Conservation (phyloP, 176 grass and related monocot species). For the Eleusine coracana region DNA sequence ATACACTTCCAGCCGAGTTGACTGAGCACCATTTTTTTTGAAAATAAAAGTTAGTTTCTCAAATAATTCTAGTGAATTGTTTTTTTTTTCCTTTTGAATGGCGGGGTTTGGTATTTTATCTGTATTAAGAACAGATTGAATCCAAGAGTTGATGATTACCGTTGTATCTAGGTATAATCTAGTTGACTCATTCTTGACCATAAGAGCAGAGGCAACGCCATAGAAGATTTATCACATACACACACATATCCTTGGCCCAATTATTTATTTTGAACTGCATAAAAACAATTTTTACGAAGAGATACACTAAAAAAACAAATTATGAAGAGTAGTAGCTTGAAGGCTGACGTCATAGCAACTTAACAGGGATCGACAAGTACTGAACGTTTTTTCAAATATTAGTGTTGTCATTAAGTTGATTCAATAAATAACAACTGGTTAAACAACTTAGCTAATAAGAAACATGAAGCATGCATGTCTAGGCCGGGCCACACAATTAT, state of each 20-base stretch:
- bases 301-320: too few species aligned
- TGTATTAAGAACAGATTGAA: neutral
- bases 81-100: neutral
- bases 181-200: neutral
- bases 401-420: neutral
- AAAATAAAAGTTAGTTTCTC: too few species aligned
- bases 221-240: neutral
- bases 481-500: neutral
- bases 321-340: neutral
- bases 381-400: neutral
- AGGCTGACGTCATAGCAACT: neutral
- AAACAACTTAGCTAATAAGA: constrained; percentile 23
- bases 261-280: neutral
- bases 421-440: neutral
- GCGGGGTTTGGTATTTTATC: neutral
- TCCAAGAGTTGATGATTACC: neutral
- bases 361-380: neutral
- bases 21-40: neutral
- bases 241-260: neutral
- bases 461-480: neutral
- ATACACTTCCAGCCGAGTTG: neutral
- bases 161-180: neutral
- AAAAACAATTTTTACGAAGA: neutral
- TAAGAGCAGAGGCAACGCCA: neutral
- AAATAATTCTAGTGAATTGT: neutral